Base-by-base conservation (phyloP, 805 yeast species). In the Peterozyma xylosa region DNA sequence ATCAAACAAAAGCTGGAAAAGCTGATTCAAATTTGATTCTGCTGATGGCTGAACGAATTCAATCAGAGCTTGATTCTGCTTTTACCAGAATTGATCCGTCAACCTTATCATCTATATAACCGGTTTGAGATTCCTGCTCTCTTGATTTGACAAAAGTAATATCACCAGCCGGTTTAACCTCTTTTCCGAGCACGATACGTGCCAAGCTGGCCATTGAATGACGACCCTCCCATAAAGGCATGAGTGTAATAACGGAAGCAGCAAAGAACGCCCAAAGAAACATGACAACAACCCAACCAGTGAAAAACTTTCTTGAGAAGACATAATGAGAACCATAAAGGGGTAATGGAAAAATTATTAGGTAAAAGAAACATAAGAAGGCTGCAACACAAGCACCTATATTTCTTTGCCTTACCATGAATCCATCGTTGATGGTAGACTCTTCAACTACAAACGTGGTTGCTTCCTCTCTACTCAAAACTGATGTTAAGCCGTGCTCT, bases 141-240 rank as follows among this genome's bases (percentile, higher is more conserved):
- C 40, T 46, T 11, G 49, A 46, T 40, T 41, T 43, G 11, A 46
- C 42, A 33, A 21, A 42, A 16, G 38, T 35, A 16, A 46, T 17
- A 16, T 40, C 45, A 17, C 36, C 35, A 6, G 37, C 37, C 9
- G 39, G 34, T 33, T 33, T 47, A 13, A 35, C 36, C 14, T 39
- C 41, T 17, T n/a, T 14, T 14, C 46, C 46, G 15, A 37, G 10
- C 16, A 43, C 18, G 27, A 37, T 27, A 15, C 33, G 18, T 11
- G 13, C 6, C 11, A 63, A 54, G 38, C 49, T 58, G 9, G 40
- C 41, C n/a, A 60, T 43, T 2, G 46, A 17, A 30, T 34, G 39
- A n/a, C 71, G 56, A 35, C 77, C 73, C 52, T 74, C 77, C 53
- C 58, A 63, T 21, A 74, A 43, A n/a, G 80, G 80, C 30, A 66